These are phyloP conservation scores for Cucumis cinereus DNA, from an alignment of 306 rosid genomes.

Conservation along the genomic window DNA sequence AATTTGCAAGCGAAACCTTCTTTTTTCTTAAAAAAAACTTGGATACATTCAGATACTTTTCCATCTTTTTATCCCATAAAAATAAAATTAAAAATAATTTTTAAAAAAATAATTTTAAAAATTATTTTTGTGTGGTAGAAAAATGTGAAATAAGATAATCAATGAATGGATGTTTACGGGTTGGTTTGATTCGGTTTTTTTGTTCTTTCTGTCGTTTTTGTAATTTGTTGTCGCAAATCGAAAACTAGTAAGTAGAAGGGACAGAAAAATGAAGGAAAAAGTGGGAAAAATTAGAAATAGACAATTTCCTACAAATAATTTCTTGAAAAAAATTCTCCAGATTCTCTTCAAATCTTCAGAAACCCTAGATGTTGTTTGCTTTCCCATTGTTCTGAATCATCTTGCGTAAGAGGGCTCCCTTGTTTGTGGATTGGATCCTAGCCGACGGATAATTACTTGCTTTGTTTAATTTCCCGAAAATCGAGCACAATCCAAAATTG, in stretches of 20 bases:
- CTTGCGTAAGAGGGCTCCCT: background rate
- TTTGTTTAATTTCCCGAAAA: background rate
- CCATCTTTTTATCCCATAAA: too few species aligned
- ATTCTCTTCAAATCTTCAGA: background rate
- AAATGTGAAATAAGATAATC: too few species aligned
- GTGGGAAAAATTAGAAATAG: background rate
- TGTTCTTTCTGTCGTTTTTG: background rate
- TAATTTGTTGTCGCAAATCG: background rate
- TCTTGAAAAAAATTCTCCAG: background rate
- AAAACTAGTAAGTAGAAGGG: background rate
- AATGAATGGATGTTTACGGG: too few species aligned
- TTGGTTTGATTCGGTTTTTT: background rate
- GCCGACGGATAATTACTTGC: background rate
- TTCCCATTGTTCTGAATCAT: background rate
- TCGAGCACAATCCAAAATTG: background rate
- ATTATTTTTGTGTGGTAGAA: too few species aligned
- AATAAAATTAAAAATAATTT: too few species aligned
- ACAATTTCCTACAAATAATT: background rate
- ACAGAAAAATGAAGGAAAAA: background rate
- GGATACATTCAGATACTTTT: too few species aligned
- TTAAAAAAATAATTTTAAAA: too few species aligned
- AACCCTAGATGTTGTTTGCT: conserved; percentile 6
- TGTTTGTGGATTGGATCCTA: background rate
- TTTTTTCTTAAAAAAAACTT: too few species aligned
- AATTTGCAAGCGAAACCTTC: too few species aligned